These are phyloP conservation scores for Candida sphagnicola DNA, from an alignment of 805 yeast species.

Conservation along the genomic window DNA sequence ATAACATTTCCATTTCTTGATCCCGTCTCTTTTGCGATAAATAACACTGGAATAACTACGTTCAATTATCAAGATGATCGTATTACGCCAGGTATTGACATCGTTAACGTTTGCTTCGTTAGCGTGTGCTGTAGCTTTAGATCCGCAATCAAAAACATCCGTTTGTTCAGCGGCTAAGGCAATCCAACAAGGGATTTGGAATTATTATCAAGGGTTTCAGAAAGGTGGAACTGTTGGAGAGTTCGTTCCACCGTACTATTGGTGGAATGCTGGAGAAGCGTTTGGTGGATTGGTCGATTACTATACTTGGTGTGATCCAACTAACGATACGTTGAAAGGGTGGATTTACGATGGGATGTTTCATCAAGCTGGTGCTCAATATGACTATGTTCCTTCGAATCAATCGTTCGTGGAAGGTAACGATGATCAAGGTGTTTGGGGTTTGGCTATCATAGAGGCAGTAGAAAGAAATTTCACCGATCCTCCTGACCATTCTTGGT, in stretches of 20 bases:
- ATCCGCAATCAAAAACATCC: constrained; percentile 30
- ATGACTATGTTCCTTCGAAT: constrained; percentile 42
- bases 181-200: constrained; percentile 37
- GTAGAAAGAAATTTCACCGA: constrained; percentile 41
- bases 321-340: constrained; percentile 26
- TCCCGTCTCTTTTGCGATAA: too few species aligned
- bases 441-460: constrained; percentile 43
- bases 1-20: too few species aligned
- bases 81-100: background rate
- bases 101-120: background rate
- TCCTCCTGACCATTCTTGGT: constrained; percentile 74
- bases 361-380: constrained; percentile 39
- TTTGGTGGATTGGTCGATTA: constrained; percentile 45
- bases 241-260: constrained; percentile 44
- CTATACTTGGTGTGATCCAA: constrained; percentile 32
- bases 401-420: constrained; percentile 47
- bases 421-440: constrained; percentile 55
- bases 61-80: too few species aligned
- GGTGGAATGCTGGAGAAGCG: constrained; percentile 54
- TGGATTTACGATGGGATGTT: constrained; percentile 36
- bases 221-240: constrained; percentile 46
- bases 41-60: too few species aligned
- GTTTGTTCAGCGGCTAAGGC: constrained; percentile 38
- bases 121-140: constrained; percentile 33
- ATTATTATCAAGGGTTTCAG: constrained; percentile 40